Evolutionary conservation across 371 early-diverging fungal species (phyloP), one percentile per base, ranked within the genome.

Genomic region (Mortierella sp.): DNA sequence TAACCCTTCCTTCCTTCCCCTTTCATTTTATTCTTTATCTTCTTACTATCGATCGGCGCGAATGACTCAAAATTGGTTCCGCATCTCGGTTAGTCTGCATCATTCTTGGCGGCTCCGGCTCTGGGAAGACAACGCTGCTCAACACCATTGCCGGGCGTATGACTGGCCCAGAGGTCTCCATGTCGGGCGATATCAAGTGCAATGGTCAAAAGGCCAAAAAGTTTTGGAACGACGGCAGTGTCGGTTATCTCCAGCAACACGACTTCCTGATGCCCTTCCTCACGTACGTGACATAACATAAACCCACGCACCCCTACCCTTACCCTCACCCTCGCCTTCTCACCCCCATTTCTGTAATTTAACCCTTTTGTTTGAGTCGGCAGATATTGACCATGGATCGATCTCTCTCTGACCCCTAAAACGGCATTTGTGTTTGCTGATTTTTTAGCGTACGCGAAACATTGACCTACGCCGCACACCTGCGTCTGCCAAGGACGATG

Each of bases 91-190:
- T 47, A 83, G 83, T 83, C 5, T 83, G 83, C 52, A 70, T 83
- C 65, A 78, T 83, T 39, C 73, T 83, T 0, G 83, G 83, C 4
- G 83, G 79, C 8, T 83, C 83, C 3, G 83, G 83, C 8, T 75
- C 79, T 1, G 83, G 83, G 52, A 83, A 83, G 64, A 78, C 83
- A 0, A 83, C 83, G 7, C 55, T 83, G 10, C 64, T 83, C 29
- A 83, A 83, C 47, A 78, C 83, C 7, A 77, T 83, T 40, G 83
- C 83, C 1, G 83, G 83, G 6, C 68, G 83, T 13, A 83, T 83
- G 83, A 75, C 65, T 13, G 78, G 79, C 4, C 61, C 79, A 2
- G 79, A 83, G 39, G 75, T 78, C 6, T 8, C 45, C 0, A 83
- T 43, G 16, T 78, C 79, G 5, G 83, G 83, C 37, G 65, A 69